phyloP scores from a whole-genome alignment of 805 yeast genomes.

The Metschnikowia picachoensis region DNA sequence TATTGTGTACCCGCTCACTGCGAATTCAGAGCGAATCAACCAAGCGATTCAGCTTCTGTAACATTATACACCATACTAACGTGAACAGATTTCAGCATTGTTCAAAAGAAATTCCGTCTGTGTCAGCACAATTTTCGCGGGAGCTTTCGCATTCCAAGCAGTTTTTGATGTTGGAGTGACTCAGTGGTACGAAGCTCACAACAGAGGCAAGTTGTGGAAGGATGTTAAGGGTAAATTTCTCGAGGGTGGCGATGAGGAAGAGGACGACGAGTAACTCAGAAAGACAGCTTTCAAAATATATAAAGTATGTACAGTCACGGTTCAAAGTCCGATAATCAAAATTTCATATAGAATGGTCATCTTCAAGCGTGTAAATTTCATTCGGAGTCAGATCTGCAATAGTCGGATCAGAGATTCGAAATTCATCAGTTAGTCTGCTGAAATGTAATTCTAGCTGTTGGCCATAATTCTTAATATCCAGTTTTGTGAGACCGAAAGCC shows the following conservation, averaged over 20 bases:
- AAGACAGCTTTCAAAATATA: background rate
- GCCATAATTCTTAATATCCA: conserved; percentile 5
- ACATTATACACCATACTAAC: conserved; percentile 17
- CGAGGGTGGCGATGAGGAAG: conserved; percentile 52
- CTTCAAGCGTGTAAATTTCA: conserved; percentile 4
- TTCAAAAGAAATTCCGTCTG: conserved; percentile 84
- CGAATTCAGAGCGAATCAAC: too few species aligned
- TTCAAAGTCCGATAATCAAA: background rate
- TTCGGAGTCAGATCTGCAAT: background rate
- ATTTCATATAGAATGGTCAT: conserved; percentile 3
- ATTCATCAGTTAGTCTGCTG: conserved; percentile 4
- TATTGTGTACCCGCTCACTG: too few species aligned
- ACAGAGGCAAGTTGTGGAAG: conserved; percentile 83
- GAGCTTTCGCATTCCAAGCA: conserved; percentile 84
- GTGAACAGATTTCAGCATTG: conserved; percentile 21
- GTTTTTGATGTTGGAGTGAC: conserved; percentile 66
- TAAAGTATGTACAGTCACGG: background rate
- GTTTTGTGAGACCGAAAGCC: conserved; percentile 16
- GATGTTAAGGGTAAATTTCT: conserved; percentile 61
- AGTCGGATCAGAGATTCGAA: background rate
- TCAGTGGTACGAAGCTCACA: conserved; percentile 70
- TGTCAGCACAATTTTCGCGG: conserved; percentile 77
- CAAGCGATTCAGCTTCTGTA: too few species aligned
- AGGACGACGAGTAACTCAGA: conserved; percentile 46
- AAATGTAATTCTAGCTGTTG: conserved; percentile 14